Percentiles rank a stretch among this genome's conserved stretches.
Conservation (phyloP, 805 yeast species). For the Wickerhamiella nectarea region DNA sequence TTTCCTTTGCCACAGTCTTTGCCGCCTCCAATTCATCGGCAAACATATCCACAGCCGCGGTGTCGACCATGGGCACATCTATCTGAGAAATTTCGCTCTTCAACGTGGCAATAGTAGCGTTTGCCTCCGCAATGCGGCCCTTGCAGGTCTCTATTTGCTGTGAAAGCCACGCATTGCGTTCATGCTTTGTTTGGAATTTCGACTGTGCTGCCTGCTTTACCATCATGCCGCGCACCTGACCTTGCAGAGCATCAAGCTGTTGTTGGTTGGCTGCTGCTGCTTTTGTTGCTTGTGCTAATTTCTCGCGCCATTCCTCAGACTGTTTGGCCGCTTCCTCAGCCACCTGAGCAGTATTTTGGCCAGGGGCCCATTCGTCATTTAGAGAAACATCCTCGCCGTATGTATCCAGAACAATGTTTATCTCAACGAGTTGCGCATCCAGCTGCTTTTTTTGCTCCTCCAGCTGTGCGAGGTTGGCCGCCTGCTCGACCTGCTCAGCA, state of each 20-base stretch:
- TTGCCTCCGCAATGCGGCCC: neutral
- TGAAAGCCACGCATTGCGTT: constrained; percentile 57
- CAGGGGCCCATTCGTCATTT: too few relatives aligned
- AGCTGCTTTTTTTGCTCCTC: neutral
- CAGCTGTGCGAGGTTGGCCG: constrained; percentile 7
- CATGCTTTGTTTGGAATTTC: constrained; percentile 39
- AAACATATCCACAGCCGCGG: neutral
- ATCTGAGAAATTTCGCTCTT: neutral
- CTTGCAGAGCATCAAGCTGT: constrained; percentile 15
- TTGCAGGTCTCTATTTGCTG: constrained; percentile 6
- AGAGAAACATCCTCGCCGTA: too few relatives aligned
- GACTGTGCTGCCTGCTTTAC: constrained; percentile 59
- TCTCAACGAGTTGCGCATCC: neutral
- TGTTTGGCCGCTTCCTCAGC: neutral
- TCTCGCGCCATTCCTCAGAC: neutral
- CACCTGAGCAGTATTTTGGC: neutral
- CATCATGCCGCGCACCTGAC: constrained; percentile 30
- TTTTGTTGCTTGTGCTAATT: neutral
- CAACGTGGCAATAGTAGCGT: neutral
- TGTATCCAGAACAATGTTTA: neutral
- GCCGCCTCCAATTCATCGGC: constrained; percentile 29
- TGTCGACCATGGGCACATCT: constrained; percentile 26
- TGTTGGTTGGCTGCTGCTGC: neutral
- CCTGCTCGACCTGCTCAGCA: constrained; percentile 1
- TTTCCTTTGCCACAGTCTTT: constrained; percentile 12